phyloP scores from a whole-genome alignment of 805 yeast genomes.

The Candida alai region DNA sequence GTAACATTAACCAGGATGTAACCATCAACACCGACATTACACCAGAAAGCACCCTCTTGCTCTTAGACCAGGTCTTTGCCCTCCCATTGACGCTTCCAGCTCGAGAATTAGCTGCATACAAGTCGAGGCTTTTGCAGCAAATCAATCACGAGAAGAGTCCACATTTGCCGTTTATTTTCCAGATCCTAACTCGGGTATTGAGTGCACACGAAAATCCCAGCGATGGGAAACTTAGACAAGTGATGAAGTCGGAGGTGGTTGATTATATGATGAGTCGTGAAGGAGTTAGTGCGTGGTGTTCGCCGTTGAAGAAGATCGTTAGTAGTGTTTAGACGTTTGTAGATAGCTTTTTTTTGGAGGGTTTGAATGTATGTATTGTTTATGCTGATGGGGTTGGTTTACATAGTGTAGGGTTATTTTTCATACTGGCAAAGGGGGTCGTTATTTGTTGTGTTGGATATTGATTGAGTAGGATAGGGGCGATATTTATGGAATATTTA shows the following conservation, averaged over 20 bases:
- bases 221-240: slow-evolving; percentile 13
- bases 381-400: no score
- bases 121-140: slow-evolving; percentile 28
- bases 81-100: slow-evolving; percentile 30
- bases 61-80: slow-evolving; percentile 9
- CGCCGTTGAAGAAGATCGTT: slow-evolving; percentile 57
- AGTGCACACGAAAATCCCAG: background rate
- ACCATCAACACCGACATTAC: background rate
- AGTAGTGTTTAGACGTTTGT: slow-evolving; percentile 2
- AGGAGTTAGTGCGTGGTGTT: slow-evolving; percentile 63
- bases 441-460: no score
- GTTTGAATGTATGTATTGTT: no score
- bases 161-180: slow-evolving; percentile 14
- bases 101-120: slow-evolving; percentile 43
- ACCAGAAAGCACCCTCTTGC: background rate
- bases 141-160: slow-evolving; percentile 2
- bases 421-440: no score
- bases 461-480: no score
- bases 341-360: background rate
- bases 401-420: no score
- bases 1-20: background rate
- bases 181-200: slow-evolving; percentile 7
- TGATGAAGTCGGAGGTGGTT: slow-evolving; percentile 30
- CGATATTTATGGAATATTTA: no score
- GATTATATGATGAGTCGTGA: slow-evolving; percentile 55